Evolutionary conservation across 1,284 basidiomycete genomes (phyloP), one percentile per base, ranked within the genome.

Genomic region (Irpex sp.): DNA sequence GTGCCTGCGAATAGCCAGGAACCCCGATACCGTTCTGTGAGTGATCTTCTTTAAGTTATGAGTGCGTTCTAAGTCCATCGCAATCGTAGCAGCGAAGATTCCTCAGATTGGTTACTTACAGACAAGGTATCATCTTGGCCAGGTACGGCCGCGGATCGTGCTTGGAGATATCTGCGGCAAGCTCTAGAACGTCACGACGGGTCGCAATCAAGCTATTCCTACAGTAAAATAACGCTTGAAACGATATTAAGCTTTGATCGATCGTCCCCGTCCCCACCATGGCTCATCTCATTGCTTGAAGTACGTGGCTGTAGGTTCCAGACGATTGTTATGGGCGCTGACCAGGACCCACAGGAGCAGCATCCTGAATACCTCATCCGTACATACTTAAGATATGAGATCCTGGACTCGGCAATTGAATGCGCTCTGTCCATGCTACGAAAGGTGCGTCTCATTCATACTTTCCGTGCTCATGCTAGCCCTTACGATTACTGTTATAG

Each of bases 141-240:
- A 47, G 96, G 96, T 0, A 85, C 90, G 0, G 82, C 89, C 31
- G 83, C 88, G 17, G 90, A 94, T 65, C 85, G 93, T 64, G 95
- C 91, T 1, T 95, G 96, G 92, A 83, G 91, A 70, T 96, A 95
- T 74, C 83, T 99, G 57, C 89, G 92, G 65, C 82, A 89, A 67
- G 85, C 91, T 26, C 80, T 98, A 61, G 84, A 87, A 62, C 85
- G 90, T 58, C 85, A 96, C 71, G 95, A 97, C 73, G 80, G 81
- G n/a, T 73, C 81, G 34, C 85, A 88, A 66, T 92, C 87, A 15
- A 86, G 92, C 69, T 89, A 82, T 75, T 81, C 81, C 63, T 96
- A 97, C 74, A 84, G 84, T 59, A 91, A 92, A 69, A 83, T 85
- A 7, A 85, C 89, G 9, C 78, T 95, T 56, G 93, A 96, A 73